Percentiles rank a stretch among this genome's conserved stretches.
These are phyloP conservation scores for Ogataea kodamae DNA, from an alignment of 805 yeast species.

Conservation along the genomic window DNA sequence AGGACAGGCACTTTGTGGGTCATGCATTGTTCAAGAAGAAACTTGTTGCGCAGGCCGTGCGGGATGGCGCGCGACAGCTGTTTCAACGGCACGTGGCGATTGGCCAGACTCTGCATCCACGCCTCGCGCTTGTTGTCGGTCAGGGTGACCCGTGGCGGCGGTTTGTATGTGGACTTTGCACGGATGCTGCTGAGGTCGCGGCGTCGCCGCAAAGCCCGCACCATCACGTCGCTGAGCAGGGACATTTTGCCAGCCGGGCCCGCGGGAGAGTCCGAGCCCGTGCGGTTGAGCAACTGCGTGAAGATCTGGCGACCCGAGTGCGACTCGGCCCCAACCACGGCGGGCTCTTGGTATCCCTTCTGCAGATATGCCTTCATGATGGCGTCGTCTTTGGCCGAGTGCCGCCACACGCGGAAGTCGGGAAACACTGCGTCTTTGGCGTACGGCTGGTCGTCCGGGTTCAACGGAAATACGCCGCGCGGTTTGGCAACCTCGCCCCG, in stretches of 20 bases:
- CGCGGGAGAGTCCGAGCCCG: slow-evolving; percentile 8
- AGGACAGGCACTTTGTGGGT: slow-evolving; percentile 63
- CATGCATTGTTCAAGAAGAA: slow-evolving; percentile 70
- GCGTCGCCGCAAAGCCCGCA: slow-evolving; percentile 46
- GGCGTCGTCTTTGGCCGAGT: slow-evolving; percentile 50
- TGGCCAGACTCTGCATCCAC: slow-evolving; percentile 81
- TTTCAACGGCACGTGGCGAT: slow-evolving; percentile 59
- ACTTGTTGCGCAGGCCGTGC: slow-evolving; percentile 78
- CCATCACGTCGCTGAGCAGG: slow-evolving; percentile 47
- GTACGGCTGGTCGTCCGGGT: slow-evolving; percentile 19
- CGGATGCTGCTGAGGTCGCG: slow-evolving; percentile 42
- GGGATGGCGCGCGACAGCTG: slow-evolving; percentile 78
- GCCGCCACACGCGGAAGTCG: slow-evolving; percentile 71
- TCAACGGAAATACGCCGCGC: slow-evolving; percentile 31
- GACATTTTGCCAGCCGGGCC: slow-evolving; percentile 25
- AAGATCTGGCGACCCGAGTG: slow-evolving; percentile 63
- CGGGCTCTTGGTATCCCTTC: slow-evolving; percentile 67
- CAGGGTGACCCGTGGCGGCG: slow-evolving; percentile 86
- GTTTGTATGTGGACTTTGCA: slow-evolving; percentile 56
- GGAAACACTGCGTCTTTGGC: slow-evolving; percentile 44
- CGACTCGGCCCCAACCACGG: slow-evolving; percentile 62
- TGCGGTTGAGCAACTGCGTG: slow-evolving; percentile 32
- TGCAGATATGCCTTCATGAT: slow-evolving; percentile 55
- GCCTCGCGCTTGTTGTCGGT: slow-evolving; percentile 82
- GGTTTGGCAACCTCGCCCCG: slow-evolving; percentile 25